These are phyloP conservation scores for Pseudogymnoascus sp. DNA, from an alignment of 2,329 filamentous ascomycete genomes.

Conservation along the genomic window DNA sequence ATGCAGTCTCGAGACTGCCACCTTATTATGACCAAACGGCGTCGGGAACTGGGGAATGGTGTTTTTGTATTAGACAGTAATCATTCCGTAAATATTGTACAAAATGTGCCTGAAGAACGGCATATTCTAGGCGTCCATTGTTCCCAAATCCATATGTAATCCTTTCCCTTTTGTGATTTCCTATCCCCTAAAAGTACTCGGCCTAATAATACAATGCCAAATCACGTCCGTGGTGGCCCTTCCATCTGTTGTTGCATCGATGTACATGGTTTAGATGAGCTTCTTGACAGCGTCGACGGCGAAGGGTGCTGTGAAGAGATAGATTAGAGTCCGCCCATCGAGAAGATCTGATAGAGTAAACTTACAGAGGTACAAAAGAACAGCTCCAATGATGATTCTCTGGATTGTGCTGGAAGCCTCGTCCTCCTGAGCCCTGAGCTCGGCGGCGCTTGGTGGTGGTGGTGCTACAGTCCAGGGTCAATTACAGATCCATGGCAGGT, in stretches of 20 bases:
- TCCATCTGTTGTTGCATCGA: not conserved
- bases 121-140: not conserved
- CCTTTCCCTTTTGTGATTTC: conserved; percentile 1
- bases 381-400: conserved; percentile 54
- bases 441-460: conserved; percentile 59
- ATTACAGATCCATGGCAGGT: not conserved
- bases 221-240: conserved; percentile 8
- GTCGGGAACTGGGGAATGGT: conserved; percentile 1
- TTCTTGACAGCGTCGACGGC: conserved; percentile 44
- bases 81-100: conserved; percentile 9
- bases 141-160: conserved; percentile 1
- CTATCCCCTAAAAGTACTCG: not conserved
- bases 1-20: not conserved
- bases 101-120: conserved; percentile 1
- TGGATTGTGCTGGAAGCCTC: conserved; percentile 60
- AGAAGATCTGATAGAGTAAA: conserved; percentile 13
- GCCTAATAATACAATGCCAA: conserved; percentile 3
- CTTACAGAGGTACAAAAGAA: conserved; percentile 71
- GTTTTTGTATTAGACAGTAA: conserved; percentile 6
- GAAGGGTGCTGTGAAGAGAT: conserved; percentile 40
- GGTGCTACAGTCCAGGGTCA: conserved; percentile 35
- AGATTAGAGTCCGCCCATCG: not conserved
- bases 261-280: conserved; percentile 32
- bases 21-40: not conserved
- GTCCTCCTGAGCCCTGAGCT: conserved; percentile 61